Percentiles rank a stretch among this genome's conserved stretches.
Evolutionary conservation across 164 flowering plant genomes (phyloP).

Genomic region (Sextonia rubra): DNA sequence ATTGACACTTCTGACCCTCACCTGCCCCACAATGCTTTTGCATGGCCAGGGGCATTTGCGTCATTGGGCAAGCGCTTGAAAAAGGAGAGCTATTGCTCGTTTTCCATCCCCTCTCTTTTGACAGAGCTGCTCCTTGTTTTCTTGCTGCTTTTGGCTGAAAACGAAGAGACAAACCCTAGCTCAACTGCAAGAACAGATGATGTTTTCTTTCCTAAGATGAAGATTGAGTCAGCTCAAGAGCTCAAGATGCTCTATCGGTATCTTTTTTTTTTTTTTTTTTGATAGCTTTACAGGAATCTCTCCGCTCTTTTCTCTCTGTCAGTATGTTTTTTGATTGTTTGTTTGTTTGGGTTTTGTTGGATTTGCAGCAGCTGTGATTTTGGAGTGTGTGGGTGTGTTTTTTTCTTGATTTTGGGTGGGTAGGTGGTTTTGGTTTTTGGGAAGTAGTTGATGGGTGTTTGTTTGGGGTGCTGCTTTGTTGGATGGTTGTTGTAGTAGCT

Average conservation of each 20-base stretch:
- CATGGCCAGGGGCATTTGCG: not conserved
- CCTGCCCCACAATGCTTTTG: not conserved
- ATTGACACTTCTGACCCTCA: not conserved
- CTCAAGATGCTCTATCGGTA: slow-evolving; percentile 18
- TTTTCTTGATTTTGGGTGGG: not conserved
- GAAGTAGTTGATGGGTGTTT: no score
- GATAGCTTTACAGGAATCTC: not conserved
- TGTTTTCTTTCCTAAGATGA: slow-evolving; percentile 2
- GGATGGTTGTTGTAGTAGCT: no score
- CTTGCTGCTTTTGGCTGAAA: not conserved
- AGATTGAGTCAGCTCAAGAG: slow-evolving; percentile 3
- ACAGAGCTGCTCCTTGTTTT: not conserved
- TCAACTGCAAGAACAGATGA: not conserved
- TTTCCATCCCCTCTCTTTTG: not conserved
- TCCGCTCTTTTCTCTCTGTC: not conserved
- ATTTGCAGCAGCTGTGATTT: not conserved
- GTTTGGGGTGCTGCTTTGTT: no score
- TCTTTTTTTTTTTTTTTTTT: not conserved
- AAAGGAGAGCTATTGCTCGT: not conserved
- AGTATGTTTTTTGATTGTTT: not conserved
- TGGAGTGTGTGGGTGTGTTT: not conserved
- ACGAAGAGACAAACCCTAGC: not conserved
- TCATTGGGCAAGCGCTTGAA: not conserved
- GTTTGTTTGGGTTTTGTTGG: not conserved
- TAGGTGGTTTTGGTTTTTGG: no score